Evolutionary conservation across 2,329 filamentous ascomycete species (phyloP), one percentile per base, ranked within the genome.

Genomic region (Arthrinium phaeospermum): DNA sequence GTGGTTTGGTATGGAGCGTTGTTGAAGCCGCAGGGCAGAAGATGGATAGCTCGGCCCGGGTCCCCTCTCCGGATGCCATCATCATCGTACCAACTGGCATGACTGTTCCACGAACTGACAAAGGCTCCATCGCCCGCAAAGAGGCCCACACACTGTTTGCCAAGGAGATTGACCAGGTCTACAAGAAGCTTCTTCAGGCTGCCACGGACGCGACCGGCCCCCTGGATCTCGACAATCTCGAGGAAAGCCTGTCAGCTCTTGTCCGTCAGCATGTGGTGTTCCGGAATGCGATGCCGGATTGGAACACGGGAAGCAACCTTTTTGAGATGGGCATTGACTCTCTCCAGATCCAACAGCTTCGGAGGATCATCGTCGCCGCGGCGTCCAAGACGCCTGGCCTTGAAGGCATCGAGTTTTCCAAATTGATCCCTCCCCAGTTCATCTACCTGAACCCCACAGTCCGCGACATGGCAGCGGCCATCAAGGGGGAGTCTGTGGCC

Each of bases 41-140:
- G 19, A 76, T 78, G 73, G 75, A 77, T 27, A 68, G 72, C n/a
- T 73, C 72, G 12, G 72, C 75, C 6, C 71, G 72, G 10, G 75
- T 78, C n/a, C 70, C 75, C 4, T 77, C 76, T 0, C 37, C 73
- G 12, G 72, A 74, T 8, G 77, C 76, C 45, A 71, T 78, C 53
- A 73, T 78, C 22, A 34, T 78, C 22, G 70, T 76, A 0, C 72
- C 74, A 0, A 24, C 69, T 4, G 64, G 64, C 3, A 70, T 70
- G 8, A 27, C 30, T 4, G 73, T 78, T 46, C 77, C 77, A 13
- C 73, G 76, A 51, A 76, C 77, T 10, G 77, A 78, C 72, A 78
- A 78, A 51, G 77, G 77, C 10, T 76, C 75, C 4, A 74, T 78
- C 44, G 71, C 74, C 4, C 75, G 77, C n/a, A 76, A 73, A 68